phyloP scores from a whole-genome alignment of 2,329 filamentous ascomycete species.

The Fonsecaea monophora region DNA sequence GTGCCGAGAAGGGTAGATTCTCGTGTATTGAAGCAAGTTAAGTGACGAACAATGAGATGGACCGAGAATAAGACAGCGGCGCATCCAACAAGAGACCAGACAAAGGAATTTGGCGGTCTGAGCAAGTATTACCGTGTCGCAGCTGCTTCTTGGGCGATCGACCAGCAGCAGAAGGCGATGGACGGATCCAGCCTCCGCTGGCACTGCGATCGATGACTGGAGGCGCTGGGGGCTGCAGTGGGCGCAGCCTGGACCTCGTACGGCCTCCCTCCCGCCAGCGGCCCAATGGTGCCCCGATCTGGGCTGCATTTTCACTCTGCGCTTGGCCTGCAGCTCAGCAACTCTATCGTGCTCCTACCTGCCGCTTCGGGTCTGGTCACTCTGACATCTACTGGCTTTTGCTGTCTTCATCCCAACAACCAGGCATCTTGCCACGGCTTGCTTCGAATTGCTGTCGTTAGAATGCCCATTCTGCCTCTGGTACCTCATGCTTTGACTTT shows the following conservation, averaged over 20 bases:
- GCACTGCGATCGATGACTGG: background rate
- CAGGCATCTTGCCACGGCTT: background rate
- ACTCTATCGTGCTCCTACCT: conserved; percentile 22
- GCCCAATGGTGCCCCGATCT: too few species aligned
- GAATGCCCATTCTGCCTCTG: background rate
- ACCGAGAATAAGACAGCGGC: background rate
- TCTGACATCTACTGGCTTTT: background rate
- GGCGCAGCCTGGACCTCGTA: background rate
- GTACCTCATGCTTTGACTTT: background rate
- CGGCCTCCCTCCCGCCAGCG: too few species aligned
- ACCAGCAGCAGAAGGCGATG: background rate
- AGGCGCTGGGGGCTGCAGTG: background rate
- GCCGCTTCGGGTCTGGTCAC: conserved; percentile 19
- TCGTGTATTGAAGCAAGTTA: background rate
- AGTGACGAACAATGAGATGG: background rate
- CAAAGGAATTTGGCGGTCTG: background rate
- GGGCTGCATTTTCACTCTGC: background rate
- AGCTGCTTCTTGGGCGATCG: background rate
- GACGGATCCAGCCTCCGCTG: background rate
- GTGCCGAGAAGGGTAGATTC: background rate
- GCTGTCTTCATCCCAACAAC: background rate
- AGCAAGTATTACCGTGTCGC: background rate
- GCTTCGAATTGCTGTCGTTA: background rate
- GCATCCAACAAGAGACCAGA: background rate
- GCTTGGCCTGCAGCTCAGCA: background rate